These are phyloP conservation scores for Protea cynaroides DNA, from an alignment of 164 flowering plant species.

Conservation along the genomic window DNA sequence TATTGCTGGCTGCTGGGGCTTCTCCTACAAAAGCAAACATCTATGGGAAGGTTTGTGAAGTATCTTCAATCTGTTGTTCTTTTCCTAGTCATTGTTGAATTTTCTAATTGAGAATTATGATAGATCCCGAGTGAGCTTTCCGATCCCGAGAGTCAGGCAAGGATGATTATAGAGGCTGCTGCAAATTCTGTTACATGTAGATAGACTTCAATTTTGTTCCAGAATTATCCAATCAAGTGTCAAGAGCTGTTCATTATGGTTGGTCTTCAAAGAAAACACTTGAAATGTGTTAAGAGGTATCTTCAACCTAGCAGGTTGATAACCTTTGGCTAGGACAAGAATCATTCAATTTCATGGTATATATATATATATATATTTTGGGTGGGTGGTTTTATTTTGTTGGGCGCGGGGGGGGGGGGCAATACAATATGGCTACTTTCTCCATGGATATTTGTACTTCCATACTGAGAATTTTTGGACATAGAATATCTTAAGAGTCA, in stretches of 20 bases:
- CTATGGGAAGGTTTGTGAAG: conserved; percentile 61
- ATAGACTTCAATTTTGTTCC: background rate
- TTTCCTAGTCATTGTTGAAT: background rate
- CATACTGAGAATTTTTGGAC: too few species aligned
- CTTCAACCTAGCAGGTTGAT: background rate
- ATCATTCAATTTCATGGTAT: background rate
- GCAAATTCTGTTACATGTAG: background rate
- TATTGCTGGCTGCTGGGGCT: conserved; percentile 62
- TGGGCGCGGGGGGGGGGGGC: too few species aligned
- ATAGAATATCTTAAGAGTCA: too few species aligned
- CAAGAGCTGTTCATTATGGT: background rate
- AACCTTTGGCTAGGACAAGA: background rate
- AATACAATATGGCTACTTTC: background rate
- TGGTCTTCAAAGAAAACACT: background rate
- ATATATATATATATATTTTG: too few species aligned
- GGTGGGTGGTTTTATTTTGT: too few species aligned
- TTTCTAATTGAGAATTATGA: conserved; percentile 7
- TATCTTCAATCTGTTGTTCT: background rate
- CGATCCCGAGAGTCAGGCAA: conserved; percentile 32
- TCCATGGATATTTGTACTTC: background rate
- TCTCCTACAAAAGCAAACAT: conserved; percentile 48
- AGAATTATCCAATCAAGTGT: background rate
- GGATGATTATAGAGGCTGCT: background rate
- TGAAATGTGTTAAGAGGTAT: background rate
- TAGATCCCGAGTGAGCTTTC: conserved; percentile 58